Percentiles rank a stretch among this genome's conserved stretches.
Conservation (phyloP, 108 stramenopile genomes). For the Epipyxis sp. region DNA sequence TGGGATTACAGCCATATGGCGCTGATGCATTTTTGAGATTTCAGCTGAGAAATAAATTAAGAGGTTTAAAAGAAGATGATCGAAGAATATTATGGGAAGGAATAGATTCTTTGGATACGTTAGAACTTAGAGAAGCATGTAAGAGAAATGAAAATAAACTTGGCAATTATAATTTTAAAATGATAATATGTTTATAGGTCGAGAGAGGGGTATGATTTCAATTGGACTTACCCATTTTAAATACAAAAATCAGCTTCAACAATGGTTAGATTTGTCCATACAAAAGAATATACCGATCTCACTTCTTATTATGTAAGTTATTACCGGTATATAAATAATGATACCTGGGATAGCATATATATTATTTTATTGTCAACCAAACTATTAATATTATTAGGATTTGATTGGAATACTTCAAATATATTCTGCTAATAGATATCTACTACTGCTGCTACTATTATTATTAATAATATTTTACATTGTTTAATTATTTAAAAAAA, state of each 20-base stretch:
- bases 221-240: constrained; percentile 83
- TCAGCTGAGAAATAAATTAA: constrained; percentile 82
- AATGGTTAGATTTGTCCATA: constrained; percentile 94
- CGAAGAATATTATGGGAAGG: constrained; percentile 97
- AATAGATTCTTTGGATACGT: constrained; percentile 84
- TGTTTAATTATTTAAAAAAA: constrained; percentile 44
- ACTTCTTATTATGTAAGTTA: constrained; percentile 89
- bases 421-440: too few species aligned
- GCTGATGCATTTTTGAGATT: constrained; percentile 84
- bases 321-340: constrained; percentile 33
- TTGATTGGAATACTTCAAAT: too few species aligned
- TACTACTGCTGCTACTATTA: too few species aligned
- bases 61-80: constrained; percentile 83
- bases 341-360: constrained; percentile 43
- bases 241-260: constrained; percentile 74
- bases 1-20: constrained; percentile 90
- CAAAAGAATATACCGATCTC: constrained; percentile 88
- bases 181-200: too few species aligned
- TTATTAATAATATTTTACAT: constrained; percentile 39
- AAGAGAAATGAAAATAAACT: too few species aligned
- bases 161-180: constrained; percentile 11
- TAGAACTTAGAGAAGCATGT: constrained; percentile 94
- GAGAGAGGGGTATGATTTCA: constrained; percentile 94
- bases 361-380: constrained; percentile 32
- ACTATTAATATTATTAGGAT: background rate